A percentile compares a stretch with the other conserved stretches of the same genome.
phyloP scores from a whole-genome alignment of 768 basidiomycete species.

The Pulveroboletus ravenelii region DNA sequence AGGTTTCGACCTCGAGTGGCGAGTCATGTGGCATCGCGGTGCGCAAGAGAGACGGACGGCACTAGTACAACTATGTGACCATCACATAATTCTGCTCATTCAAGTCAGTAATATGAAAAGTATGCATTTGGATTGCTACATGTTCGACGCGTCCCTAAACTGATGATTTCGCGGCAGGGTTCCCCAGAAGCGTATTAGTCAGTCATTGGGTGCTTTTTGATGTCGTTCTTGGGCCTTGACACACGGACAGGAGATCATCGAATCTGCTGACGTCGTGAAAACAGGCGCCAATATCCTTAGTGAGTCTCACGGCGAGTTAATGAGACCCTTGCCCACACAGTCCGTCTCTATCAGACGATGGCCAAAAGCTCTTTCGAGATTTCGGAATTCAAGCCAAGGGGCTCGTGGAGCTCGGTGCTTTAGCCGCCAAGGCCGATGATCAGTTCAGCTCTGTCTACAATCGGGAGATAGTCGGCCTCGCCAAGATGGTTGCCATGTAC shows the following conservation, averaged over 20 bases:
- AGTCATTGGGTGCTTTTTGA: not conserved
- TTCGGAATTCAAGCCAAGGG: slow-evolving; percentile 39
- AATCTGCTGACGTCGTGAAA: slow-evolving; percentile 37
- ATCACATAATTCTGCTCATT: slow-evolving; percentile 39
- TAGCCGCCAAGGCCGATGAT: slow-evolving; percentile 39
- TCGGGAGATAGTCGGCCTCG: slow-evolving; percentile 40
- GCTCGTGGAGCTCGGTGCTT: slow-evolving; percentile 43
- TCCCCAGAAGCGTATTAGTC: slow-evolving; percentile 41
- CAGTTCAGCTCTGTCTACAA: slow-evolving; percentile 30
- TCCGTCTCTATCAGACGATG: slow-evolving; percentile 36
- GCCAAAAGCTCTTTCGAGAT: slow-evolving; percentile 44
- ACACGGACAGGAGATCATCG: slow-evolving; percentile 39
- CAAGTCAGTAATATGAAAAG: slow-evolving; percentile 47
- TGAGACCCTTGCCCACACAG: not conserved
- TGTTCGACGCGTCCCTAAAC: not conserved
- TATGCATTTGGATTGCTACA: slow-evolving; percentile 15
- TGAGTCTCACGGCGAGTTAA: slow-evolving; percentile 21
- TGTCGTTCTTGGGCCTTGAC: not conserved
- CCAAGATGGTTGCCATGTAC: slow-evolving; percentile 41
- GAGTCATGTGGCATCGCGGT: slow-evolving; percentile 30
- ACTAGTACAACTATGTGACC: slow-evolving; percentile 44
- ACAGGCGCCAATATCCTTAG: slow-evolving; percentile 47
- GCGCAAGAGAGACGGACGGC: slow-evolving; percentile 36
- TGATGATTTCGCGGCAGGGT: slow-evolving; percentile 27
- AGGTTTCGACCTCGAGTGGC: slow-evolving; percentile 53